Evolutionary conservation across 208 protist species (phyloP).

Genomic region (Trypanosoma grayi): DNA sequence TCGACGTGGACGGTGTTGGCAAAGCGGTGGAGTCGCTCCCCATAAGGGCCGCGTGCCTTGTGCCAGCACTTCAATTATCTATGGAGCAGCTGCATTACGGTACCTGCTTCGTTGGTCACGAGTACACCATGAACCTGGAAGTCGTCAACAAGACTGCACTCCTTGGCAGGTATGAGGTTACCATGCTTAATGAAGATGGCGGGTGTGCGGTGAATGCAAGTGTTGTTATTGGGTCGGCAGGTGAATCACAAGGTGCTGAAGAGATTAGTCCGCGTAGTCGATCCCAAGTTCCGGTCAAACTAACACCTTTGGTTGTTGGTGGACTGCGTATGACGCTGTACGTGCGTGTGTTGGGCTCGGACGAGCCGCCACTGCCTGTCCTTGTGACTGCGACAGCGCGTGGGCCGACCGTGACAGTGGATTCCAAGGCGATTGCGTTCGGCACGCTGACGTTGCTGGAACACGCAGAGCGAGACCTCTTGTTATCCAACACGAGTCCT

Average conservation of each 20-base stretch:
- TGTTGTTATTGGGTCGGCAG: constrained; percentile 35
- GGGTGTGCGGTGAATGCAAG: constrained; percentile 20
- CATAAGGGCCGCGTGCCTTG: constrained; percentile 80
- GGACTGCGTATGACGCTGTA: constrained; percentile 74
- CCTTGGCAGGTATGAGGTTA: constrained; percentile 91
- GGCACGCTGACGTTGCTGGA: constrained; percentile 69
- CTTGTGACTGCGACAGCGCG: constrained; percentile 66
- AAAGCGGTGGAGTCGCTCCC: constrained; percentile 83
- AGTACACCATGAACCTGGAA: constrained; percentile 82
- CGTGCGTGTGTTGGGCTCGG: constrained; percentile 73
- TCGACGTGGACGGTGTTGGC: constrained; percentile 94
- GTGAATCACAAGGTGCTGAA: constrained; percentile 24
- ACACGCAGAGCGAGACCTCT: constrained; percentile 33
- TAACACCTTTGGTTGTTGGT: constrained; percentile 78
- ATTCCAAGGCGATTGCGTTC: constrained; percentile 58
- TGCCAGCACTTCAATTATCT: constrained; percentile 77
- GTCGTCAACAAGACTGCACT: constrained; percentile 91
- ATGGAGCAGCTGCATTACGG: constrained; percentile 81
- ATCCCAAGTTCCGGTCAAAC: constrained; percentile 66
- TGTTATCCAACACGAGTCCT: constrained; percentile 81
- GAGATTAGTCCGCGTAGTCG: constrained; percentile 46
- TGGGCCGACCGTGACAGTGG: constrained; percentile 73
- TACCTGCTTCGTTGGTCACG: constrained; percentile 88
- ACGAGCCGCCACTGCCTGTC: constrained; percentile 33
- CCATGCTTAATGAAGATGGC: constrained; percentile 54